A percentile compares a stretch with the other conserved stretches of the same genome.
These are phyloP conservation scores for Tricladium varicosporioides DNA, from an alignment of 2,329 filamentous ascomycete species.

Conservation along the genomic window DNA sequence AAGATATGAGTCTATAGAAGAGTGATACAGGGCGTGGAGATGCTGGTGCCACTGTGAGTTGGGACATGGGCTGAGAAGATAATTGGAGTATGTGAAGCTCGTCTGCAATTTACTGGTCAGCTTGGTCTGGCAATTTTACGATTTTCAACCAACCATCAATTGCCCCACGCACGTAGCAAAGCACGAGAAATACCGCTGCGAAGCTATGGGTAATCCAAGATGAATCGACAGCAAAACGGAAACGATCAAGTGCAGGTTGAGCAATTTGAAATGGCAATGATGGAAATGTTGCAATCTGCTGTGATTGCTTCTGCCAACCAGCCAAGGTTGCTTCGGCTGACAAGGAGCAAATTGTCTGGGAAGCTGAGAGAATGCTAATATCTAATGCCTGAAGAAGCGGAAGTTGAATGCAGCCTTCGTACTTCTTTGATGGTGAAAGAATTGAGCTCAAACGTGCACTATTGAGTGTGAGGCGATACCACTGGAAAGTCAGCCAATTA, in stretches of 20 bases:
- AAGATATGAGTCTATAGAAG: not conserved
- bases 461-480: slow-evolving; percentile 16
- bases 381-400: not conserved
- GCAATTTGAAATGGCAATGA: not conserved
- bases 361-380: not conserved
- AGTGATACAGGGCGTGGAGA: not conserved
- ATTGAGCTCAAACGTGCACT: slow-evolving; percentile 8
- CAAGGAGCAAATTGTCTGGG: not conserved
- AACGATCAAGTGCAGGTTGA: not conserved
- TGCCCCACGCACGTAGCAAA: not conserved
- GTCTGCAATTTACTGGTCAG: not conserved
- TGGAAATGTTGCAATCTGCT: not conserved
- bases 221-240: not conserved
- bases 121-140: not conserved
- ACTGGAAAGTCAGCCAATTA: slow-evolving; percentile 1
- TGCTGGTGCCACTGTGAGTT: not conserved
- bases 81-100: not conserved
- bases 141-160: not conserved
- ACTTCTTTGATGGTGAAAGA: slow-evolving; percentile 4
- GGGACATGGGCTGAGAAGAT: not conserved
- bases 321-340: not conserved
- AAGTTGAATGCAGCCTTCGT: not conserved
- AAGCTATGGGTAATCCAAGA: slow-evolving; percentile 4
- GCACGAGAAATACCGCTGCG: not conserved
- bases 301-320: not conserved